Conservation (phyloP, 129 eudicot species). For the Scalesia atractyloides region DNA sequence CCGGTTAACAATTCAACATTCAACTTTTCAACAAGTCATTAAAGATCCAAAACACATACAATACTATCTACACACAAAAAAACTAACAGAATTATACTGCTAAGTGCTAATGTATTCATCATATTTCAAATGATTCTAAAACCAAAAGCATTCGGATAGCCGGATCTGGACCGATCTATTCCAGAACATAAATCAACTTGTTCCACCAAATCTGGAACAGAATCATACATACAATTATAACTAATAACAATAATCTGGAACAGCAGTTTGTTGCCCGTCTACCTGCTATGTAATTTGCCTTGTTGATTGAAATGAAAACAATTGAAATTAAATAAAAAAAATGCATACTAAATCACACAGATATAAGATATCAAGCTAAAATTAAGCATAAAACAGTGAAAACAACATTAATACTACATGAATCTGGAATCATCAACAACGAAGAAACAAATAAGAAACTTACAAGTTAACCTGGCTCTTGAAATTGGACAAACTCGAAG, state of each 20-base stretch:
- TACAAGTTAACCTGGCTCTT: conserved; percentile 66
- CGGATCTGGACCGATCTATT: neutral
- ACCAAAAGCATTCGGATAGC: neutral
- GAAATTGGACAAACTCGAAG: conserved; percentile 54
- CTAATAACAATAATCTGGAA: neutral
- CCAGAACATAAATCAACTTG: neutral
- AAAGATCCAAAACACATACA: conserved; percentile 3
- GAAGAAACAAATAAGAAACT: neutral
- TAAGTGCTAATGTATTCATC: conserved; percentile 3
- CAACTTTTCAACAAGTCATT: neutral
- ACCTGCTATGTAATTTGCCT: too few species aligned
- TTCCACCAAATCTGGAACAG: neutral
- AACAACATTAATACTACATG: conserved; percentile 3
- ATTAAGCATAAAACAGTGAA: neutral
- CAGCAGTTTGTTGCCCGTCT: too few species aligned
- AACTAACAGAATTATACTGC: neutral
- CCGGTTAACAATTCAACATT: neutral
- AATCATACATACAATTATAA: neutral
- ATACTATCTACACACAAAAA: neutral
- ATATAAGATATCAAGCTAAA: neutral
- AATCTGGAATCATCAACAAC: neutral
- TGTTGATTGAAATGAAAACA: too few species aligned
- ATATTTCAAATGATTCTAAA: neutral
- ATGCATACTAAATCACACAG: neutral
- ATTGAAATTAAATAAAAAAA: too few species aligned